Conservation (phyloP, 306 rosid genomes). For the Rosa lucieae region DNA sequence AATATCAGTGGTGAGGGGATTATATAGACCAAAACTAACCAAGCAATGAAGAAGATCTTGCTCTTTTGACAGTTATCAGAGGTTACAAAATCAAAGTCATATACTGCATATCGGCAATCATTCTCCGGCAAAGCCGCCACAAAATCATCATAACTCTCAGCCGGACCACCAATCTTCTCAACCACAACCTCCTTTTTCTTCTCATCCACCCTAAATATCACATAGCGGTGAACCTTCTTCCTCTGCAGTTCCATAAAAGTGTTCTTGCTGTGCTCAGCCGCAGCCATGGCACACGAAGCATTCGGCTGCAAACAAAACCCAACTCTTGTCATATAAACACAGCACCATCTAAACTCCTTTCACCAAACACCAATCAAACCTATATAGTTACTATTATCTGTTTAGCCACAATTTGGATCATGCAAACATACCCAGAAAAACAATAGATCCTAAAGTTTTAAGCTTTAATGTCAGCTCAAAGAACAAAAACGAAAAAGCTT, state of each 20-base stretch:
- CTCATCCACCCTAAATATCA: constrained; percentile 87
- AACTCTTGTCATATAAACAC: constrained; percentile 9
- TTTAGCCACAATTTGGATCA: neutral
- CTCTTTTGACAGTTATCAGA: constrained; percentile 95
- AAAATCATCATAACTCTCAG: constrained; percentile 83
- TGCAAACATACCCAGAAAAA: neutral
- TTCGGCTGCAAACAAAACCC: constrained; percentile 51
- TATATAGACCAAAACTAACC: constrained; percentile 43
- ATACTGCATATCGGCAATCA: constrained; percentile 92
- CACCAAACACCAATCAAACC: neutral
- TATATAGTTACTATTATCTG: too few species aligned
- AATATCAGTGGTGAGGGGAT: neutral
- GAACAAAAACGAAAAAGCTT: neutral
- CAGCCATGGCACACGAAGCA: constrained; percentile 83
- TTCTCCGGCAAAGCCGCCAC: constrained; percentile 82
- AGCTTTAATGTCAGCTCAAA: neutral
- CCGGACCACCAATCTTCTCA: constrained; percentile 80
- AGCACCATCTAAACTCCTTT: neutral
- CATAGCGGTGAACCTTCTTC: constrained; percentile 81
- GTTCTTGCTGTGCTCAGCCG: constrained; percentile 68
- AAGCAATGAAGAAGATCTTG: constrained; percentile 95
- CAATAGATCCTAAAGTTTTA: neutral
- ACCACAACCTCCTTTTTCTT: constrained; percentile 83
- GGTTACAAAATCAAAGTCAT: constrained; percentile 90
- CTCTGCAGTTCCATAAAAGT: constrained; percentile 70